A percentile compares a stretch with the other conserved stretches of the same genome.
phyloP scores from a whole-genome alignment of 1,284 basidiomycete species.

The Cerrena zonata region DNA sequence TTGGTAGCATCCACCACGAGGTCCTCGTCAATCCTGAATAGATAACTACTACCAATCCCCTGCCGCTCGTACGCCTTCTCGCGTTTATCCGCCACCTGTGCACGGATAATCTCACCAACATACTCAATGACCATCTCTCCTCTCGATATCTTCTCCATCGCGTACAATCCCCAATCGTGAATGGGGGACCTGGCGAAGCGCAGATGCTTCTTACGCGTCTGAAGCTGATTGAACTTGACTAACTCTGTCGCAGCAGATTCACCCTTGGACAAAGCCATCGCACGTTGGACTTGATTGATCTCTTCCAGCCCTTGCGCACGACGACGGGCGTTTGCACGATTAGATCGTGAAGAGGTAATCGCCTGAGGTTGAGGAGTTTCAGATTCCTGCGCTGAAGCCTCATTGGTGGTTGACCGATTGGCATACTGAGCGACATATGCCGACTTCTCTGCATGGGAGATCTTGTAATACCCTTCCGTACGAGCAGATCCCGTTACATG shows the following conservation, averaged over 20 bases:
- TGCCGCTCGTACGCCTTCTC: slow-evolving; percentile 95
- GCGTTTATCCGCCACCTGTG: slow-evolving; percentile 92
- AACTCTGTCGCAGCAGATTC: slow-evolving; percentile 63
- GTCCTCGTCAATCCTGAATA: slow-evolving; percentile 90
- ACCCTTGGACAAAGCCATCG: slow-evolving; percentile 69
- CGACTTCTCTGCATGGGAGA: slow-evolving; percentile 87
- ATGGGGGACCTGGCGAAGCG: slow-evolving; percentile 94
- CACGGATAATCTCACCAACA: slow-evolving; percentile 93
- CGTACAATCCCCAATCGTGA: slow-evolving; percentile 96
- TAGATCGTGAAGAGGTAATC: slow-evolving; percentile 81
- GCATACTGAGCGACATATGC: slow-evolving; percentile 81
- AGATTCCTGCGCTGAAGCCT: slow-evolving; percentile 25
- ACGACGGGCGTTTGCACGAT: slow-evolving; percentile 89
- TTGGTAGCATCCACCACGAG: slow-evolving; percentile 96
- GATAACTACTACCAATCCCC: slow-evolving; percentile 91
- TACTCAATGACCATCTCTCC: slow-evolving; percentile 99
- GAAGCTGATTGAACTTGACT: slow-evolving; percentile 97
- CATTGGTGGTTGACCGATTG: slow-evolving; percentile 37
- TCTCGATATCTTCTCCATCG: slow-evolving; percentile 86
- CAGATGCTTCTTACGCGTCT: slow-evolving; percentile 96
- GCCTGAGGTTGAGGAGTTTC: slow-evolving; percentile 45
- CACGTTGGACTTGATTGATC: slow-evolving; percentile 78
- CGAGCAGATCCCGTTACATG: slow-evolving; percentile 81
- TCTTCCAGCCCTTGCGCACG: slow-evolving; percentile 92
- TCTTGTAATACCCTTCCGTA: slow-evolving; percentile 92